A percentile compares a stretch with the other conserved stretches of the same genome.
Evolutionary conservation across 2,329 filamentous ascomycete species (phyloP).

Genomic region (Fusarium tuaranense): DNA sequence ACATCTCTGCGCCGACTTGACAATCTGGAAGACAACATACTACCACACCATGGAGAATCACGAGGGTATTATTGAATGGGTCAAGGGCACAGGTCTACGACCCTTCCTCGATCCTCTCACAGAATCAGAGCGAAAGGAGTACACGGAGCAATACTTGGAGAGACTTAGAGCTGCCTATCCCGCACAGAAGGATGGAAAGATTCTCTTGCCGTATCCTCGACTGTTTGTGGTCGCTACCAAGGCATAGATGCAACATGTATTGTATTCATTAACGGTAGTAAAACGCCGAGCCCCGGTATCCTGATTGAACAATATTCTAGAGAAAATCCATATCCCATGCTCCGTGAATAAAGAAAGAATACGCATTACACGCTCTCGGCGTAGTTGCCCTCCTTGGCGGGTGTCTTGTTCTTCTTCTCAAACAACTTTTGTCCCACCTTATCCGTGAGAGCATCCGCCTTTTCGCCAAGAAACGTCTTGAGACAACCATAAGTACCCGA

Average conservation of each 20-base stretch:
- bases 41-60: conserved; percentile 62
- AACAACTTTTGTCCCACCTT: conserved; percentile 55
- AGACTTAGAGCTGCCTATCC: conserved; percentile 59
- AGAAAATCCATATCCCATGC: neutral
- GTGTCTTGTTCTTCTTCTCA: conserved; percentile 45
- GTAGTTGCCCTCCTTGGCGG: conserved; percentile 42
- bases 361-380: conserved; percentile 45
- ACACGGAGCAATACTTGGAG: conserved; percentile 59
- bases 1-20: conserved; percentile 55
- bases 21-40: conserved; percentile 68
- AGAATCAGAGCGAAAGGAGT: conserved; percentile 54
- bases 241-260: conserved; percentile 4
- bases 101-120: conserved; percentile 64
- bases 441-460: conserved; percentile 53
- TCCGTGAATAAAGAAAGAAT: neutral
- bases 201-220: conserved; percentile 66
- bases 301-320: neutral
- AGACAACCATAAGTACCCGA: conserved; percentile 56
- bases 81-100: conserved; percentile 66
- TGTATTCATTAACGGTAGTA: neutral
- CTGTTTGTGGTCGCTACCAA: conserved; percentile 64
- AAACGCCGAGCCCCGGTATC: neutral
- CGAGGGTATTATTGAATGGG: conserved; percentile 68
- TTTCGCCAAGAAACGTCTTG: conserved; percentile 56
- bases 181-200: conserved; percentile 60